Percentiles rank a stretch among this genome's conserved stretches.
phyloP scores from a whole-genome alignment of 192 early-diverging fungal genomes.

The Podila minutissima region DNA sequence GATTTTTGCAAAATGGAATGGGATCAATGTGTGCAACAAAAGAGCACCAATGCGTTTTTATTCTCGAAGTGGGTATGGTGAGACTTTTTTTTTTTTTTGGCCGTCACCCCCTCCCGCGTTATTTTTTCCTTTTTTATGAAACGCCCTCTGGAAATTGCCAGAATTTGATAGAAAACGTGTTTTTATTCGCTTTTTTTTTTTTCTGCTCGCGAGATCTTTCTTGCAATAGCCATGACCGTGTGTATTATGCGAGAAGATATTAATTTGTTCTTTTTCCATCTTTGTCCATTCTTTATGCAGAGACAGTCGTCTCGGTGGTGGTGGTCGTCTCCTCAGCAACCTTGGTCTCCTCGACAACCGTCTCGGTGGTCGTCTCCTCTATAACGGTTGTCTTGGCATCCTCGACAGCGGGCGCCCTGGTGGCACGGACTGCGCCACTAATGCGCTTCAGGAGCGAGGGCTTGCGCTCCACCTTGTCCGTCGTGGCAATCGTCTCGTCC shows the following conservation, averaged over 20 bases:
- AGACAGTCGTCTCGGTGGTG: neutral
- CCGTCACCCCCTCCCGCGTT: neutral
- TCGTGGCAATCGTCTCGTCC: constrained; percentile 34
- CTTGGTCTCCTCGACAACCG: constrained; percentile 7
- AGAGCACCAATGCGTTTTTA: neutral
- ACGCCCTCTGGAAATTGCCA: neutral
- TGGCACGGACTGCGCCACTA: constrained; percentile 36
- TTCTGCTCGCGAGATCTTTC: neutral
- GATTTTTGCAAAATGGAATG: too few species aligned
- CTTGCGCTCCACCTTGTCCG: constrained; percentile 44
- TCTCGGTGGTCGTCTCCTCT: neutral
- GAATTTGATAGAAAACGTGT: neutral
- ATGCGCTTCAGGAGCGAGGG: constrained; percentile 40
- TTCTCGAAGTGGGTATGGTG: neutral
- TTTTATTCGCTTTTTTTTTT: neutral
- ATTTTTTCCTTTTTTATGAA: neutral
- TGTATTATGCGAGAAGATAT: too few species aligned
- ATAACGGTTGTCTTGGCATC: neutral
- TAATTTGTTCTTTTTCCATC: too few species aligned
- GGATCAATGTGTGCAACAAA: neutral
- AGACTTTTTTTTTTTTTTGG: neutral
- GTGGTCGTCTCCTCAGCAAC: neutral
- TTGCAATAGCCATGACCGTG: too few species aligned
- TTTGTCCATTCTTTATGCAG: neutral
- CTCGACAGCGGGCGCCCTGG: neutral